phyloP scores from a whole-genome alignment of 345 rosid genomes.

The Excoecaria cochinchinensis region DNA sequence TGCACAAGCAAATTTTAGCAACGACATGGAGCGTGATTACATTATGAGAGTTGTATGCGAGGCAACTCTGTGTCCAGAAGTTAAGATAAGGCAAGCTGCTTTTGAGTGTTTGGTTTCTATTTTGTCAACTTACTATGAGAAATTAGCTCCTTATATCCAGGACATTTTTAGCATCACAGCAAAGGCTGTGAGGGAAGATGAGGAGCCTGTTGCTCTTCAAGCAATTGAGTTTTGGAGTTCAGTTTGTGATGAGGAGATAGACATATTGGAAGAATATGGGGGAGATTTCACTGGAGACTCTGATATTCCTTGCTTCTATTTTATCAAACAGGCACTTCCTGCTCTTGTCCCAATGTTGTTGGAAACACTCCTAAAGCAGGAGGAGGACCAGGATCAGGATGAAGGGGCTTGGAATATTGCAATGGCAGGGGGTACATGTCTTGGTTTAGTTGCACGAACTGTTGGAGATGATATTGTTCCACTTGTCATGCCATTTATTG shows the following conservation, averaged over 20 bases:
- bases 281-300: conserved; percentile 45
- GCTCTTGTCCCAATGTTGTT: conserved; percentile 46
- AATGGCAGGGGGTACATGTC: conserved; percentile 53
- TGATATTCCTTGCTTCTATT: conserved; percentile 43
- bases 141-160: conserved; percentile 44
- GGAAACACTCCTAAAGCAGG: conserved; percentile 51
- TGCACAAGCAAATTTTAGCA: conserved; percentile 51
- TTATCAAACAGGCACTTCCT: conserved; percentile 48
- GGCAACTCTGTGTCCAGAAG: conserved; percentile 42
- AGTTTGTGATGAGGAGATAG: conserved; percentile 51
- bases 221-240: conserved; percentile 54
- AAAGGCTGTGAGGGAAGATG: conserved; percentile 50
- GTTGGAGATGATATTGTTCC: conserved; percentile 47
- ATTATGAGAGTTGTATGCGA: conserved; percentile 52
- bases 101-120: conserved; percentile 51
- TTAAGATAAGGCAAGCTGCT: conserved; percentile 45
- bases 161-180: conserved; percentile 46
- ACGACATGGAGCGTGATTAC: conserved; percentile 48
- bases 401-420: conserved; percentile 53
- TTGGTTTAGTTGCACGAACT: conserved; percentile 48
- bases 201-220: conserved; percentile 49
- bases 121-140: conserved; percentile 47
- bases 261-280: conserved; percentile 46
- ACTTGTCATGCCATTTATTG: conserved; percentile 49
- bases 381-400: conserved; percentile 52